Base-by-base conservation (phyloP, 768 basidiomycete genomes). In the Amanita polypyramis region DNA sequence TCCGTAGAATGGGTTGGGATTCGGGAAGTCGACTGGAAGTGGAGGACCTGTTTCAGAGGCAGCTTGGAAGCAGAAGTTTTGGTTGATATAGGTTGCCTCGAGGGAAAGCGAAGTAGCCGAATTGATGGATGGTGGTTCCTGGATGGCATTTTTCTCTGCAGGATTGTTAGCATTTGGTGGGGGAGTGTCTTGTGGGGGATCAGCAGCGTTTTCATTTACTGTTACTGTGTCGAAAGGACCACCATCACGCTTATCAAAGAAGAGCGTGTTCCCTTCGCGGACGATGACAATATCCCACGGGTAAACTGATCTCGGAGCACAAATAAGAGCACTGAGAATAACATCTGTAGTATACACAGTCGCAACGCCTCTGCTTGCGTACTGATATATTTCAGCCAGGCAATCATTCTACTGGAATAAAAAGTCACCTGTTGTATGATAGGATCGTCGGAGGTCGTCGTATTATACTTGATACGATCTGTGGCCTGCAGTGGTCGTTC, bases 261-360 rank as follows among this genome's bases (percentile, higher is more conserved):
- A 98, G 7, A 99, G 69, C 60, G 82, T 88, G 70, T 92, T 82
- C 35, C 92, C 94, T 61, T 96, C 92, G 25, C 91, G 85, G 25
- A 90, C 74, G 56, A 98, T 85, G 52, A 99, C 87, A 45, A 99
- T 93, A 60, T 99, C 96, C 96, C 96, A 99, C 4, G 95, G 94
- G 66, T 96, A 93, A 51, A 94, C 91, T 10, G 92, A 93, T 55
- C 96, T 77, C 8, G 93, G 82, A 6, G 95, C 88, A 54, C 87
- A 90, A 96, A 99, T 99, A 54, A 99, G 77, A 23, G 94, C 86
- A 51, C 86, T 84, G 48, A 99, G 79, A 58, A 99, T 96, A 55
- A 85, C 80, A 69, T 98, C 96, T 21, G 95, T 99, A 8, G 92
- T 83, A 62, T 93, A 99, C 47, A 98, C 79, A 29, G 78, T 82